phyloP scores from a whole-genome alignment of 768 basidiomycete species.

The Sporobolomyces phaffii region DNA sequence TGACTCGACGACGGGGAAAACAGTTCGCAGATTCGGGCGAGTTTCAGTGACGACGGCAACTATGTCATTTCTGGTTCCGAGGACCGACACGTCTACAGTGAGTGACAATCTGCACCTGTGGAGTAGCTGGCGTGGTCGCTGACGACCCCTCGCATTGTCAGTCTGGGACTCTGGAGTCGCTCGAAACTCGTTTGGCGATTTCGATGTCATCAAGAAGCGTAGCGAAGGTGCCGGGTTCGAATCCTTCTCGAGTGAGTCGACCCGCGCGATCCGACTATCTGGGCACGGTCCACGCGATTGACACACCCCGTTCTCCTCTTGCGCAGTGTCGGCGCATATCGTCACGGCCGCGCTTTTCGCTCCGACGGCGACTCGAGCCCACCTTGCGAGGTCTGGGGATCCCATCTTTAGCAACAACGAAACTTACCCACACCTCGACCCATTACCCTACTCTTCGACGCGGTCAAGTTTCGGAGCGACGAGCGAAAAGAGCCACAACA shows the following conservation, averaged over 20 bases:
- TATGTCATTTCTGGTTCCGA: conserved; percentile 42
- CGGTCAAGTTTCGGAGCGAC: not conserved
- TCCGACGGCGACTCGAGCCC: conserved; percentile 26
- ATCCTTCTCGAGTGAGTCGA: conserved; percentile 26
- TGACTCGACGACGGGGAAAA: not conserved
- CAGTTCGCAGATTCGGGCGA: conserved; percentile 37
- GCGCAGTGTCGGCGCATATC: conserved; percentile 35
- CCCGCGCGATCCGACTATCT: not conserved
- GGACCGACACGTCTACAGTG: conserved; percentile 34
- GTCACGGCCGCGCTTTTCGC: conserved; percentile 42
- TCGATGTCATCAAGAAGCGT: conserved; percentile 13
- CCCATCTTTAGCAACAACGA: conserved; percentile 29
- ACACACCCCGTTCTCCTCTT: not conserved
- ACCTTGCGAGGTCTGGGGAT: conserved; percentile 37
- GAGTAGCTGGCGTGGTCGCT: too few relatives aligned
- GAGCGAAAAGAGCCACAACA: not conserved
- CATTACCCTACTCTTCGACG: not conserved
- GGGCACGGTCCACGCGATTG: not conserved
- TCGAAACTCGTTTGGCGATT: not conserved
- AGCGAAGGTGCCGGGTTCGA: conserved; percentile 29
- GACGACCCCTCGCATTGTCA: conserved; percentile 1
- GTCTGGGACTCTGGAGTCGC: conserved; percentile 27
- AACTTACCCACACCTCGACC: conserved; percentile 16
- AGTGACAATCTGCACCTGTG: not conserved
- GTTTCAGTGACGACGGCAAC: conserved; percentile 39